phyloP scores from a whole-genome alignment of 1,139 yeast genomes.

The Kodamaea sp. region DNA sequence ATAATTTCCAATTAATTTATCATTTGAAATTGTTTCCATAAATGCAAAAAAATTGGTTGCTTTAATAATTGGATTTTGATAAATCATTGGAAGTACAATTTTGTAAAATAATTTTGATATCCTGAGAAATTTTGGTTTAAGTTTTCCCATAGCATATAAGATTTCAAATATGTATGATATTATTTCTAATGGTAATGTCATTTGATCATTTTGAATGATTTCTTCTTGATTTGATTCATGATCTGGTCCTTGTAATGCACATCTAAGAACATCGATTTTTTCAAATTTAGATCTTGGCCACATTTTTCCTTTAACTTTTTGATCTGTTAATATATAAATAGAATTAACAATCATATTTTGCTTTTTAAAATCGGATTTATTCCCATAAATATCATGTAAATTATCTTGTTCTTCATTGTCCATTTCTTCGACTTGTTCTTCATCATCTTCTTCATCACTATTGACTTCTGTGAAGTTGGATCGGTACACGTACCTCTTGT shows the following conservation, averaged over 20 bases:
- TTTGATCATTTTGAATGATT: slow-evolving; percentile 14
- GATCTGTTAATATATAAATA: slow-evolving; percentile 34
- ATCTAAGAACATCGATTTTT: slow-evolving; percentile 42
- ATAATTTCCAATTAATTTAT: slow-evolving; percentile 38
- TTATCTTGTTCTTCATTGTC: slow-evolving; percentile 9
- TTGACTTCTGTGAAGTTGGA: slow-evolving; percentile 35
- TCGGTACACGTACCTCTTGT: slow-evolving; percentile 72
- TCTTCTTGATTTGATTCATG: slow-evolving; percentile 16
- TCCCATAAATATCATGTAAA: slow-evolving; percentile 17
- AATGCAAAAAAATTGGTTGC: slow-evolving; percentile 69
- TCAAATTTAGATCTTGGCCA: slow-evolving; percentile 48
- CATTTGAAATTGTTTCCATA: slow-evolving; percentile 61
- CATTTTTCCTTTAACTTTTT: slow-evolving; percentile 22
- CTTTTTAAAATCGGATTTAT: slow-evolving; percentile 24
- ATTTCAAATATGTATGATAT: slow-evolving; percentile 49
- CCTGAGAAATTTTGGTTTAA: slow-evolving; percentile 52
- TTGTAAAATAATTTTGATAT: slow-evolving; percentile 61
- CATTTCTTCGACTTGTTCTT: slow-evolving; percentile 21
- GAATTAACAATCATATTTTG: slow-evolving; percentile 31
- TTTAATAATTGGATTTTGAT: slow-evolving; percentile 56
- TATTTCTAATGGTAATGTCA: slow-evolving; percentile 58
- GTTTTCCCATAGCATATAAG: slow-evolving; percentile 28
- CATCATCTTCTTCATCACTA: slow-evolving; percentile 37
- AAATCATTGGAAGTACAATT: slow-evolving; percentile 59
- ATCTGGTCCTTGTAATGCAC: slow-evolving; percentile 25